phyloP scores from a whole-genome alignment of 805 yeast genomes.

The Cyberlindnera galapagoensis region DNA sequence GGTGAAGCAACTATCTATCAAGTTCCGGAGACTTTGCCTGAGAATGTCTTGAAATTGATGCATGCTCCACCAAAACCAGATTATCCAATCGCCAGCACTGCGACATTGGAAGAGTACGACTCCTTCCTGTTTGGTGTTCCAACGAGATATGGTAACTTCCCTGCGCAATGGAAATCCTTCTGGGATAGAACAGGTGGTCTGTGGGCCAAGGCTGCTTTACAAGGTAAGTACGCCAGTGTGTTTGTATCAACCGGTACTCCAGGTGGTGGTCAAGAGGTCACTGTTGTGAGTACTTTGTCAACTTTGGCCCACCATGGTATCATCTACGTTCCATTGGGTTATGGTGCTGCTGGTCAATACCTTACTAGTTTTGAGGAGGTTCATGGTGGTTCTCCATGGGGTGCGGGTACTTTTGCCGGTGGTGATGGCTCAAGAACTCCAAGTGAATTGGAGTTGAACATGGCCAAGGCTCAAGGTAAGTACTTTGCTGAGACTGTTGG shows the following conservation, averaged over 20 bases:
- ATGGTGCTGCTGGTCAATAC: constrained; percentile 44
- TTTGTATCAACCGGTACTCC: constrained; percentile 58
- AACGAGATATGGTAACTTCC: constrained; percentile 65
- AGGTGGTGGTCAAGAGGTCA: constrained; percentile 73
- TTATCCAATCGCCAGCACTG: constrained; percentile 50
- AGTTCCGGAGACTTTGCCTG: constrained; percentile 70
- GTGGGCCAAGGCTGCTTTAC: constrained; percentile 61
- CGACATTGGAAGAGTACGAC: constrained; percentile 53
- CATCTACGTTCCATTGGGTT: constrained; percentile 68
- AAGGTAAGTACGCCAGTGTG: constrained; percentile 65
- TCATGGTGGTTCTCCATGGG: constrained; percentile 81
- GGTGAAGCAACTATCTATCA: constrained; percentile 66
- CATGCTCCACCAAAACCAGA: constrained; percentile 57
- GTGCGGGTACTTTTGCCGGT: constrained; percentile 72
- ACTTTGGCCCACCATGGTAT: constrained; percentile 68
- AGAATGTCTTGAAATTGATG: constrained; percentile 50
- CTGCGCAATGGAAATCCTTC: constrained; percentile 67
- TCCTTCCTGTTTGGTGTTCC: constrained; percentile 71
- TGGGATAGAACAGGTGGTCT: constrained; percentile 69
- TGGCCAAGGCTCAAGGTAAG: constrained; percentile 60
- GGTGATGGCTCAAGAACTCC: constrained; percentile 68
- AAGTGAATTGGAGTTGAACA: constrained; percentile 48
- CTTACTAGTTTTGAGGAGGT: constrained; percentile 51
- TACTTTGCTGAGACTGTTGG: constrained; percentile 7
- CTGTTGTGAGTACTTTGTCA: constrained; percentile 48